phyloP scores from a whole-genome alignment of 805 yeast species.

The Maudiozyma bulderi region DNA sequence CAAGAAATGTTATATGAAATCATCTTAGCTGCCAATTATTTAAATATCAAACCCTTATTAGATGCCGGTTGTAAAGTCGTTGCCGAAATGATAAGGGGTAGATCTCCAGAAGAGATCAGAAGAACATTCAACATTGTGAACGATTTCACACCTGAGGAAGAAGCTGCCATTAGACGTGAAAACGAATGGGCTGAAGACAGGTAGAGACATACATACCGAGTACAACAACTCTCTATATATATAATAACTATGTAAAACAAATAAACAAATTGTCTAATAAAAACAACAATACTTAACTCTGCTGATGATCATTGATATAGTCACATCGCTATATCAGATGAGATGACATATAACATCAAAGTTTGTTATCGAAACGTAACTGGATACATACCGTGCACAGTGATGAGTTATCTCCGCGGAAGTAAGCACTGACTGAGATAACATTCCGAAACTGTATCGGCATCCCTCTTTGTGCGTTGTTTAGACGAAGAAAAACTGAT shows the following conservation, averaged over 20 bases:
- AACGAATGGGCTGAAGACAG: conserved; percentile 90
- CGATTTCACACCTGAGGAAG: conserved; percentile 81
- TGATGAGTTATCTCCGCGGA: no score
- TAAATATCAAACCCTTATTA: conserved; percentile 63
- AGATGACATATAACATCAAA: no score
- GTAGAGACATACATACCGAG: conserved; percentile 19
- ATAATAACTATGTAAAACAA: background rate
- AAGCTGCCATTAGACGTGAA: conserved; percentile 78
- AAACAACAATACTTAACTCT: background rate
- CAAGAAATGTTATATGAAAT: conserved; percentile 82
- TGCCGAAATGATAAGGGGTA: conserved; percentile 76
- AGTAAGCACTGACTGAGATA: no score
- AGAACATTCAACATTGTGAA: conserved; percentile 72
- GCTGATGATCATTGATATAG: no score
- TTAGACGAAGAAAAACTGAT: no score
- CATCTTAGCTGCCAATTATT: conserved; percentile 70
- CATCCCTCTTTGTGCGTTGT: no score
- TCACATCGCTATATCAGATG: no score
- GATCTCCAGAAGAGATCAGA: conserved; percentile 71
- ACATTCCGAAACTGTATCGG: no score
- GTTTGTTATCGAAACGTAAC: no score
- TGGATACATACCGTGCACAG: no score
- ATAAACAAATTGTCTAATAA: background rate
- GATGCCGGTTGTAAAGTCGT: conserved; percentile 76
- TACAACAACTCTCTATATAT: background rate